These are phyloP conservation scores for Westerdykella aurantiaca DNA, from an alignment of 2,329 filamentous ascomycete genomes.

Conservation along the genomic window DNA sequence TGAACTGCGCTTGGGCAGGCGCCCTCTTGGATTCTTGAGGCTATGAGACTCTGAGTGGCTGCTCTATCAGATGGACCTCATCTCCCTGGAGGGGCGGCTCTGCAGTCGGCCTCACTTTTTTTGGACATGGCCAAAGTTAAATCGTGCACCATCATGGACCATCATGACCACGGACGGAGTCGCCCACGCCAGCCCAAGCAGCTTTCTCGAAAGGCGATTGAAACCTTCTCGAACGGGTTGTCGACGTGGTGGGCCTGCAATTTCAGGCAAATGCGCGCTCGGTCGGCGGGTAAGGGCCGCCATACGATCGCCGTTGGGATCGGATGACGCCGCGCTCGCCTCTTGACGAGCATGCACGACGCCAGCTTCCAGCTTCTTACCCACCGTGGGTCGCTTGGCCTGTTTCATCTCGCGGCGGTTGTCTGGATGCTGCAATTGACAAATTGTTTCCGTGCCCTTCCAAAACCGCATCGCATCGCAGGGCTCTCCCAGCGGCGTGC, in stretches of 20 bases:
- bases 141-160: no score
- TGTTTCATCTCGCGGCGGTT: slow-evolving; percentile 28
- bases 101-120: no score
- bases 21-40: no score
- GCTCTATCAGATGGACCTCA: background rate
- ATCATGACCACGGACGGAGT: no score
- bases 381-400: slow-evolving; percentile 2
- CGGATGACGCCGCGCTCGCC: slow-evolving; percentile 22
- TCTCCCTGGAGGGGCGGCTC: no score
- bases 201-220: slow-evolving; percentile 15
- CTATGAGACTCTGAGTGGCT: background rate
- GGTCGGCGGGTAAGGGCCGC: slow-evolving; percentile 9
- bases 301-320: slow-evolving; percentile 26
- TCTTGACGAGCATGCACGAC: slow-evolving; percentile 1
- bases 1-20: no score
- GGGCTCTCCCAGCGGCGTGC: background rate
- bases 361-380: background rate
- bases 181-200: slow-evolving; percentile 3
- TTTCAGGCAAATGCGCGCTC: no score
- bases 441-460: no score
- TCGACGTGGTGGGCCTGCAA: slow-evolving; percentile 15
- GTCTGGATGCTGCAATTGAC: background rate
- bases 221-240: slow-evolving; percentile 20
- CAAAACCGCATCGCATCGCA: no score
- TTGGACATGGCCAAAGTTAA: no score